A percentile compares a stretch with the other conserved stretches of the same genome.
These are phyloP conservation scores for Hypoxylon sp. DNA, from an alignment of 2,329 filamentous ascomycete species.

Conservation along the genomic window DNA sequence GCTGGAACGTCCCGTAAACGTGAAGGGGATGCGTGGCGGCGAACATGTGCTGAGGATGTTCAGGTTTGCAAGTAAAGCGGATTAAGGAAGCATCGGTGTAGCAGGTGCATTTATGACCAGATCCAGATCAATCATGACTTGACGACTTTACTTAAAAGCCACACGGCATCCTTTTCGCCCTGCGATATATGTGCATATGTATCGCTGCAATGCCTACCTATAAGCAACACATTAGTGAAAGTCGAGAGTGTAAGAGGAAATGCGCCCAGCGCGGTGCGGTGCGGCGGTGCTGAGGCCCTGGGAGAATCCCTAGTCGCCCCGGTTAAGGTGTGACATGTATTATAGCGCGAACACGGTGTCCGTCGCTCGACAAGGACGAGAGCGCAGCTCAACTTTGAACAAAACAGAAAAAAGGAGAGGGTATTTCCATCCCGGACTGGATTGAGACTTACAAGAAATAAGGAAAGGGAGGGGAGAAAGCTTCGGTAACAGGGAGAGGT, in stretches of 20 bases:
- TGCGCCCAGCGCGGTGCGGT: slow-evolving; percentile 25
- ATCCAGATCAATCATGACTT: slow-evolving; percentile 51
- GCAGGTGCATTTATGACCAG: slow-evolving; percentile 51
- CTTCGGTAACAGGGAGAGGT: slow-evolving; percentile 41
- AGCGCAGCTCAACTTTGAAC: slow-evolving; percentile 6
- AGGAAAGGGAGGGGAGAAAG: slow-evolving; percentile 42
- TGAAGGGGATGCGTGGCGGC: slow-evolving; percentile 32
- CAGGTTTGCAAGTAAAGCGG: slow-evolving; percentile 36
- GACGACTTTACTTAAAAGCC: slow-evolving; percentile 44
- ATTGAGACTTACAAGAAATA: slow-evolving; percentile 24
- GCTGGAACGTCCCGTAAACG: slow-evolving; percentile 35
- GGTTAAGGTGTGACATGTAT: slow-evolving; percentile 20
- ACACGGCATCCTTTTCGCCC: slow-evolving; percentile 5
- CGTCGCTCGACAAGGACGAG: slow-evolving; percentile 35
- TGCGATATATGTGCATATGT: slow-evolving; percentile 26
- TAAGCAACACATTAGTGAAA: slow-evolving; percentile 13
- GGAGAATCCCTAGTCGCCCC: slow-evolving; percentile 25
- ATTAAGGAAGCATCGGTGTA: slow-evolving; percentile 48
- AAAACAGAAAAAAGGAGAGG: slow-evolving; percentile 14
- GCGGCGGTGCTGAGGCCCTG: neutral
- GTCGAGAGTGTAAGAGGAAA: slow-evolving; percentile 27
- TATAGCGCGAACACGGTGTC: slow-evolving; percentile 22
- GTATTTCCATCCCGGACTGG: slow-evolving; percentile 24
- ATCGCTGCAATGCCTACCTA: slow-evolving; percentile 15
- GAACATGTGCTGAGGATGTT: slow-evolving; percentile 39